These are phyloP conservation scores for Trichomonas gallinae DNA, from an alignment of 208 protist species.

Conservation along the genomic window DNA sequence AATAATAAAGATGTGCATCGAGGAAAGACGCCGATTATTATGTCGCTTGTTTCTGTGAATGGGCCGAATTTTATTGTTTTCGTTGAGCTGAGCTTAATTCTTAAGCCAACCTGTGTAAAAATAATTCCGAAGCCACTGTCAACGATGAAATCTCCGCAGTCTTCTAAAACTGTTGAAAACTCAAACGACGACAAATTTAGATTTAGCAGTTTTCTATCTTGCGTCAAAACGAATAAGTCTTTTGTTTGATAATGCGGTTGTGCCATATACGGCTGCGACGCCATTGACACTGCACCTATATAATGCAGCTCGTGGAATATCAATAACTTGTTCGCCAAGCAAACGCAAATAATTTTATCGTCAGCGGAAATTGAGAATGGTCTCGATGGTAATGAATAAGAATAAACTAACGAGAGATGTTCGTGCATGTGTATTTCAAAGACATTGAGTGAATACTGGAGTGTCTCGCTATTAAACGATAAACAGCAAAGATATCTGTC, in stretches of 20 bases:
- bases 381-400: background rate
- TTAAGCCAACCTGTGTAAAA: background rate
- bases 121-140: background rate
- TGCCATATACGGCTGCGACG: no score
- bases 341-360: background rate
- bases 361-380: background rate
- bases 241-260: background rate
- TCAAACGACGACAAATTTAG: background rate
- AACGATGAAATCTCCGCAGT: background rate
- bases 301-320: background rate
- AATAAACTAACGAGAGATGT: background rate
- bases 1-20: background rate
- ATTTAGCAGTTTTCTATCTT: background rate
- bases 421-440: background rate
- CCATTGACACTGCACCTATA: background rate
- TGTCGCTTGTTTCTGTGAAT: background rate
- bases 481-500: background rate
- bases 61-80: background rate
- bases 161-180: background rate
- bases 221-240: background rate
- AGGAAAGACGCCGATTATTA: background rate
- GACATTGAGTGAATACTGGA: background rate
- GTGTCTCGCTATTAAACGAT: background rate
- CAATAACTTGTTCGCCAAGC: background rate
- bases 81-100: background rate